Conservation (phyloP, 2,329 filamentous ascomycete species). For the Thyridium curvatum region DNA sequence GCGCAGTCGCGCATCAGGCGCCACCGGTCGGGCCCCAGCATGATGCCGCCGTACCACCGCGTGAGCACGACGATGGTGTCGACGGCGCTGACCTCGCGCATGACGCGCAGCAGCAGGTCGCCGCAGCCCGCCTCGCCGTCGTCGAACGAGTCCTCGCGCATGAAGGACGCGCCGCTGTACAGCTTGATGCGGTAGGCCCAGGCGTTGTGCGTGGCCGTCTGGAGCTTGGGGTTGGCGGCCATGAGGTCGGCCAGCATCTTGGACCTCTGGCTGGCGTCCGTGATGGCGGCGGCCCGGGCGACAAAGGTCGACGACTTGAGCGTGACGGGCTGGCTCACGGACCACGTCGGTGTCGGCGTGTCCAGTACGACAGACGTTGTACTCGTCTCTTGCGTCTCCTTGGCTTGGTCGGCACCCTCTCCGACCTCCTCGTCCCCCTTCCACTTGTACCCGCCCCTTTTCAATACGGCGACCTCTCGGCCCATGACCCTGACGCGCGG, state of each 20-base stretch:
- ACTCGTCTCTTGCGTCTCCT: constrained; percentile 7
- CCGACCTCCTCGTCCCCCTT: constrained; percentile 29
- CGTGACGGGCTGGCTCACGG: constrained; percentile 41
- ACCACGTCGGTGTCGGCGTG: constrained; percentile 32
- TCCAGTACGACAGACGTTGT: constrained; percentile 10
- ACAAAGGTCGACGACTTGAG: constrained; percentile 52
- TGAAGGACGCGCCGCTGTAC: constrained; percentile 26
- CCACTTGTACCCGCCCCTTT: constrained; percentile 69
- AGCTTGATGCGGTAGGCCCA: constrained; percentile 42
- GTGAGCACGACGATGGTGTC: constrained; percentile 53
- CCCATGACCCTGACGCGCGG: constrained; percentile 68
- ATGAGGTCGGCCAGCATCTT: constrained; percentile 41
- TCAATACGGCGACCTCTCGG: constrained; percentile 67
- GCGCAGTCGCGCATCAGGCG: constrained; percentile 54
- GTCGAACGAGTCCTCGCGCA: constrained; percentile 46
- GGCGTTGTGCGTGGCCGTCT: constrained; percentile 51
- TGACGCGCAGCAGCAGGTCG: constrained; percentile 45
- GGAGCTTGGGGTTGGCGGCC: constrained; percentile 39
- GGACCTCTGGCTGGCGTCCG: constrained; percentile 30
- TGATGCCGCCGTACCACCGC: constrained; percentile 56
- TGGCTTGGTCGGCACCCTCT: constrained; percentile 3
- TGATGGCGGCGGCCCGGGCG: constrained; percentile 41
- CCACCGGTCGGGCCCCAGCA: constrained; percentile 58
- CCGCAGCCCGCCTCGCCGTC: constrained; percentile 58
- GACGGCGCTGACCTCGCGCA: constrained; percentile 43